A percentile compares a stretch with the other conserved stretches of the same genome.
phyloP scores from a whole-genome alignment of 78 protist genomes.

The Dictyostelium capitatum region DNA sequence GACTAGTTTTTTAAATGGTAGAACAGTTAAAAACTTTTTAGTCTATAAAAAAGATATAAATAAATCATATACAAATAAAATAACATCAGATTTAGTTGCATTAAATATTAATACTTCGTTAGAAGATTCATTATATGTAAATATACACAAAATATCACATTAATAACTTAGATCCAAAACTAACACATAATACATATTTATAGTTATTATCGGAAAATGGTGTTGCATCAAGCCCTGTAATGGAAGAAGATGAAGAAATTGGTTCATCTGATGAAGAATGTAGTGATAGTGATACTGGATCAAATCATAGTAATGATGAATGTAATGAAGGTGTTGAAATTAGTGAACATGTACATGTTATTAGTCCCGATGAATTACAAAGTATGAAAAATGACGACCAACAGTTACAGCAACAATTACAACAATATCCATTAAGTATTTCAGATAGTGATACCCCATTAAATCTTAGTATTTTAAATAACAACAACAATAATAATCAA shows the following conservation, averaged over 20 bases:
- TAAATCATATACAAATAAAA: not conserved
- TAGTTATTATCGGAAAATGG: conserved; percentile 23
- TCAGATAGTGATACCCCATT: not conserved
- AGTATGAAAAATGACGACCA: not conserved
- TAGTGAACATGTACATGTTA: not conserved
- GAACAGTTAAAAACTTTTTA: conserved; percentile 25
- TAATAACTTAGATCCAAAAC: not conserved
- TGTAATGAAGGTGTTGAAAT: not conserved
- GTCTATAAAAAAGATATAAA: conserved; percentile 30
- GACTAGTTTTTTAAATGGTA: conserved; percentile 30
- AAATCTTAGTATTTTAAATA: not conserved
- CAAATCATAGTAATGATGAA: not conserved
- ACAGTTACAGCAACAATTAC: not conserved
- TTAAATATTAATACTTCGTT: not conserved
- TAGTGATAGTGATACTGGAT: not conserved
- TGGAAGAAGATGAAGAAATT: not conserved
- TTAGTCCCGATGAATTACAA: conserved; percentile 5
- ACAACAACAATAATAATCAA: not conserved
- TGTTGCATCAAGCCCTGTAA: conserved; percentile 15
- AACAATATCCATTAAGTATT: not conserved
- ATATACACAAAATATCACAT: not conserved
- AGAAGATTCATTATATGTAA: conserved; percentile 26
- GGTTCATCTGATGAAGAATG: not conserved
- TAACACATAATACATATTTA: not conserved
- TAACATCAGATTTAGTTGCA: conserved; percentile 11